Evolutionary conservation across 2,329 filamentous ascomycete genomes (phyloP).

Genomic region (Xylariaceae sp.): DNA sequence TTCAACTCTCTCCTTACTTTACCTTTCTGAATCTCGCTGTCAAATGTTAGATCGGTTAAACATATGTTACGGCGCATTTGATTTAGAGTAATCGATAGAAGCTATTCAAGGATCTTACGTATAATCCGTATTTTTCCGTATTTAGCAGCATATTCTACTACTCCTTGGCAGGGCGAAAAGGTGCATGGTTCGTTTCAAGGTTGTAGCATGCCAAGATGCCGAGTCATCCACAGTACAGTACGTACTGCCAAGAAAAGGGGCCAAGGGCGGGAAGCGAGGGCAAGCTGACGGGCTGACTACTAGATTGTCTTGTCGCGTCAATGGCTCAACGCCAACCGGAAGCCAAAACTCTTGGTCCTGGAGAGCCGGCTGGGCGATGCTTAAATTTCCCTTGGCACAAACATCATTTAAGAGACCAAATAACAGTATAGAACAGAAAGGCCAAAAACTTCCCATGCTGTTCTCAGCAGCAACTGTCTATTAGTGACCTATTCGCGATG

Average conservation of each 20-base stretch:
- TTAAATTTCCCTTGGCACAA: slow-evolving; percentile 18
- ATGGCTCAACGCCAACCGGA: slow-evolving; percentile 22
- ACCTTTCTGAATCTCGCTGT: no score
- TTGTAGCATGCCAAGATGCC: slow-evolving; percentile 17
- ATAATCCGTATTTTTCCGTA: slow-evolving; percentile 13
- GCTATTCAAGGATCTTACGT: background rate
- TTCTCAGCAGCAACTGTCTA: background rate
- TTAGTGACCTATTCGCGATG: background rate
- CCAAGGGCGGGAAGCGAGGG: slow-evolving; percentile 21
- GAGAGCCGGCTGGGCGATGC: slow-evolving; percentile 23
- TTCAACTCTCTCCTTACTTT: no score
- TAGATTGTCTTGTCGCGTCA: slow-evolving; percentile 19
- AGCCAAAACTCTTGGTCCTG: slow-evolving; percentile 28
- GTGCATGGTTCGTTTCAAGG: slow-evolving; percentile 13
- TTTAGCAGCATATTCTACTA: background rate
- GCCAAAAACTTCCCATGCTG: background rate
- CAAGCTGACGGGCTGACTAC: slow-evolving; percentile 24
- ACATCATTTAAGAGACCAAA: background rate
- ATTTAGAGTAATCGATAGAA: background rate
- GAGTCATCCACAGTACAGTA: slow-evolving; percentile 14
- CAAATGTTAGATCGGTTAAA: no score
- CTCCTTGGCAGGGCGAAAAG: slow-evolving; percentile 19
- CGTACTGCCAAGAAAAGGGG: slow-evolving; percentile 7
- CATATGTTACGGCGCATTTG: no score
- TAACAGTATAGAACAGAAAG: background rate